Evolutionary conservation across 345 rosid genomes (phyloP).

Genomic region (Cochlearia excelsa): DNA sequence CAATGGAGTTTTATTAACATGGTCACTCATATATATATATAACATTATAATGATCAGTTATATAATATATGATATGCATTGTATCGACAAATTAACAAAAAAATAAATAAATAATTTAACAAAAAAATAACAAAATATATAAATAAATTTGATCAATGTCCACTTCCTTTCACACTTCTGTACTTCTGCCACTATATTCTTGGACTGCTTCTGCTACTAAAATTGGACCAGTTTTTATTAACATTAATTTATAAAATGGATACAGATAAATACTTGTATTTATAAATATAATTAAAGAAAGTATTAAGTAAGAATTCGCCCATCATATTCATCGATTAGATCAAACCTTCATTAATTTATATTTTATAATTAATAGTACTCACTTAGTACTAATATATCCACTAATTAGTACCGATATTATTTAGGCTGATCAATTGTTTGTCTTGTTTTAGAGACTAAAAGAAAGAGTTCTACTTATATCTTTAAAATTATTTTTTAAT

Average conservation of each 20-base stretch:
- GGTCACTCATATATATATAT: slow-evolving; percentile 22
- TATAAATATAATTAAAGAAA: not conserved
- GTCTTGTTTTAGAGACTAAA: too few species aligned
- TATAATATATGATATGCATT: slow-evolving; percentile 30
- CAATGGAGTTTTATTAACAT: slow-evolving; percentile 12
- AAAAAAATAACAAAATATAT: too few species aligned
- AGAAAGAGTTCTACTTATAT: too few species aligned
- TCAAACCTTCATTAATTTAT: not conserved
- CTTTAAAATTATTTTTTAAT: too few species aligned
- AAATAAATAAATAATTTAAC: slow-evolving; percentile 8
- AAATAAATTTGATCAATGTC: slow-evolving; percentile 13
- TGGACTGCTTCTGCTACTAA: slow-evolving; percentile 34
- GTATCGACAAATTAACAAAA: slow-evolving; percentile 33
- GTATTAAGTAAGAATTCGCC: not conserved
- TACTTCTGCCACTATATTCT: slow-evolving; percentile 36
- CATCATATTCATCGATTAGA: slow-evolving; percentile 29
- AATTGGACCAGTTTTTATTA: slow-evolving; percentile 23
- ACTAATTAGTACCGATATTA: not conserved
- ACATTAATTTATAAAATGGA: not conserved
- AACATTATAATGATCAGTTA: slow-evolving; percentile 20
- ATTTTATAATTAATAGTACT: not conserved
- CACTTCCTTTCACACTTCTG: slow-evolving; percentile 37
- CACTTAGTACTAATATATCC: slow-evolving; percentile 21
- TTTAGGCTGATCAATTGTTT: too few species aligned
- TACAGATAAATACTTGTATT: slow-evolving; percentile 30